phyloP scores from a whole-genome alignment of 257 asterid species.

The Solanum virginianum region DNA sequence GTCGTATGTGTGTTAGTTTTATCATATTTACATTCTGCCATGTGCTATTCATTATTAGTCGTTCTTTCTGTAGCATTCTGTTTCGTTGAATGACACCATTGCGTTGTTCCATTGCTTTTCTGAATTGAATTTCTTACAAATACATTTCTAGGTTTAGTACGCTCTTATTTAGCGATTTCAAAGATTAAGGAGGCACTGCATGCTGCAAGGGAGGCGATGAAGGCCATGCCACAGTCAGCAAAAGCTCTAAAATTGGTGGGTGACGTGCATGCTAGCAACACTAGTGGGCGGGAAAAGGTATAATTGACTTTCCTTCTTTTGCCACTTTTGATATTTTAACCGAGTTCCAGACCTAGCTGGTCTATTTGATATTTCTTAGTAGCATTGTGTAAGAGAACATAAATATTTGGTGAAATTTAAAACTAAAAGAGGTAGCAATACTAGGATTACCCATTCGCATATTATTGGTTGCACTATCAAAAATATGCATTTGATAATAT shows the following conservation, averaged over 20 bases:
- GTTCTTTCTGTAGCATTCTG: too few relatives aligned
- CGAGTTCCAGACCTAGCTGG: not conserved
- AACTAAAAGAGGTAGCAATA: not conserved
- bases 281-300: constrained; percentile 87
- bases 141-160: constrained; percentile 66
- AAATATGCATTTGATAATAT: not conserved
- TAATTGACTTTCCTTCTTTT: not conserved
- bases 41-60: too few relatives aligned
- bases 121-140: not conserved
- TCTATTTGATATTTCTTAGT: not conserved
- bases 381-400: not conserved
- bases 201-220: constrained; percentile 98
- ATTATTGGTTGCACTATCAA: not conserved
- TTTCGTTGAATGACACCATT: not conserved
- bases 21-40: too few relatives aligned
- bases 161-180: constrained; percentile 72
- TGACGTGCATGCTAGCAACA: constrained; percentile 91
- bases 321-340: not conserved
- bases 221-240: constrained; percentile 97
- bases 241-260: constrained; percentile 95
- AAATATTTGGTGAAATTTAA: not conserved
- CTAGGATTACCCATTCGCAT: not conserved
- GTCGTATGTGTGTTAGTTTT: too few relatives aligned
- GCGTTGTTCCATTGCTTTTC: not conserved
- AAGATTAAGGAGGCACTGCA: constrained; percentile 88